Conservation (phyloP, 202 grass and related monocot species). For the Alloteropsis angusta region DNA sequence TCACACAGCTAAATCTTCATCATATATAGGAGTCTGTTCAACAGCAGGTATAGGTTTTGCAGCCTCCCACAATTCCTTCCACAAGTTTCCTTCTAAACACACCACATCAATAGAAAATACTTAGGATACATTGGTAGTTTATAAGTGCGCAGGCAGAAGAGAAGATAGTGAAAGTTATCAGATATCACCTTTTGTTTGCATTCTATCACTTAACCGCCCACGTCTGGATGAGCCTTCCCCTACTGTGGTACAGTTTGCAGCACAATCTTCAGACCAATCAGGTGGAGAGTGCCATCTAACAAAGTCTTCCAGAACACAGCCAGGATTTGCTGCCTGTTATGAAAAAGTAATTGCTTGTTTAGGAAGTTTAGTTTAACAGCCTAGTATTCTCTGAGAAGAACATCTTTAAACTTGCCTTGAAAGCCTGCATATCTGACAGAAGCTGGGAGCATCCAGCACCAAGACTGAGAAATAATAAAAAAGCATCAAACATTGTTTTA, state of each 20-base stretch:
- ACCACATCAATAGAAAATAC: slow-evolving; percentile 17
- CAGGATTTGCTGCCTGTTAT: slow-evolving; percentile 83
- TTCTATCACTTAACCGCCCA: slow-evolving; percentile 73
- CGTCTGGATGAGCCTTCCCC: slow-evolving; percentile 81
- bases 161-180: background rate
- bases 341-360: slow-evolving; percentile 7
- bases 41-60: slow-evolving; percentile 85
- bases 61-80: slow-evolving; percentile 88
- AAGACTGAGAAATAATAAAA: slow-evolving; percentile 60
- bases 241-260: slow-evolving; percentile 20
- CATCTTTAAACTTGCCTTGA: slow-evolving; percentile 77
- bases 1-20: slow-evolving; percentile 98
- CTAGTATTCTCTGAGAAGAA: background rate
- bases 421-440: slow-evolving; percentile 95
- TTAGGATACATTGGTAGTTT: background rate
- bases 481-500: slow-evolving; percentile 20
- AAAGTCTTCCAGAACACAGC: slow-evolving; percentile 92
- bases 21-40: slow-evolving; percentile 82
- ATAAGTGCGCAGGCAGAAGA: background rate
- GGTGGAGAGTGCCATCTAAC: slow-evolving; percentile 97
- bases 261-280: slow-evolving; percentile 76
- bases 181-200: slow-evolving; percentile 82
- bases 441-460: slow-evolving; percentile 97
- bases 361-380: slow-evolving; percentile 12
- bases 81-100: slow-evolving; percentile 76